Conservation (phyloP, 495 filamentous ascomycete species). For the Trichoderma reesei region DNA sequence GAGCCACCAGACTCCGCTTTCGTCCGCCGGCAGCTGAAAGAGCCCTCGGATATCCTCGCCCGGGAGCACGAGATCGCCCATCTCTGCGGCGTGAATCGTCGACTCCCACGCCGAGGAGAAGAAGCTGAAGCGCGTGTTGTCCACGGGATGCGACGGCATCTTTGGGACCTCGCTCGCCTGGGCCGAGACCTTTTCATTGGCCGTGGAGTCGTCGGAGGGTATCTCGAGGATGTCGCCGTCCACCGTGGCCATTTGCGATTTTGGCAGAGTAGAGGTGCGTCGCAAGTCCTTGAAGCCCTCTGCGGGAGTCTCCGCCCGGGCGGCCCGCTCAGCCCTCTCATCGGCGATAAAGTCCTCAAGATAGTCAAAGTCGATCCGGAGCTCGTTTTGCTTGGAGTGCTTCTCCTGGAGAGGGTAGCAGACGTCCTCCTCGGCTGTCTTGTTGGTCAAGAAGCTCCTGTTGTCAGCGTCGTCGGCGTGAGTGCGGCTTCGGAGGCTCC, state of each 20-base stretch:
- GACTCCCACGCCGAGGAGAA: slow-evolving; percentile 90
- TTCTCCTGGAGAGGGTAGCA: slow-evolving; percentile 61
- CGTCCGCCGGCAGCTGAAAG: slow-evolving; percentile 62
- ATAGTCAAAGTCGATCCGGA: slow-evolving; percentile 75
- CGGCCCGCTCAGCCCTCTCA: slow-evolving; percentile 42
- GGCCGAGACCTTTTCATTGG: slow-evolving; percentile 27
- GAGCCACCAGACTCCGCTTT: slow-evolving; percentile 86
- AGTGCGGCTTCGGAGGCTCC: slow-evolving; percentile 34
- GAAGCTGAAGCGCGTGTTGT: slow-evolving; percentile 79
- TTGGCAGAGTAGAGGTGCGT: slow-evolving; percentile 16
- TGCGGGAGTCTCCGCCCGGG: slow-evolving; percentile 4
- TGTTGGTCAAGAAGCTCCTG: slow-evolving; percentile 41
- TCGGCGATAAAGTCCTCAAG: slow-evolving; percentile 67
- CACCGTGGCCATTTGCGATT: slow-evolving; percentile 27
- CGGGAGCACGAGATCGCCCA: slow-evolving; percentile 78
- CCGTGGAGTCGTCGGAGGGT: slow-evolving; percentile 28
- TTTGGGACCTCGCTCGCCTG: too few relatives aligned
- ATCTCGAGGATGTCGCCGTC: slow-evolving; percentile 41
- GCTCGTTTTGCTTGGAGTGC: slow-evolving; percentile 28
- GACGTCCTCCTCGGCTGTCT: slow-evolving; percentile 67
- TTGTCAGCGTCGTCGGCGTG: slow-evolving; percentile 36
- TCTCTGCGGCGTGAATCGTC: slow-evolving; percentile 78
- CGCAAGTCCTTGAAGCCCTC: slow-evolving; percentile 57
- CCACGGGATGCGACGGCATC: slow-evolving; percentile 17
- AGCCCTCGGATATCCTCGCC: slow-evolving; percentile 83